phyloP scores from a whole-genome alignment of 108 stramenopile genomes.

The Cylindrotheca closterium region DNA sequence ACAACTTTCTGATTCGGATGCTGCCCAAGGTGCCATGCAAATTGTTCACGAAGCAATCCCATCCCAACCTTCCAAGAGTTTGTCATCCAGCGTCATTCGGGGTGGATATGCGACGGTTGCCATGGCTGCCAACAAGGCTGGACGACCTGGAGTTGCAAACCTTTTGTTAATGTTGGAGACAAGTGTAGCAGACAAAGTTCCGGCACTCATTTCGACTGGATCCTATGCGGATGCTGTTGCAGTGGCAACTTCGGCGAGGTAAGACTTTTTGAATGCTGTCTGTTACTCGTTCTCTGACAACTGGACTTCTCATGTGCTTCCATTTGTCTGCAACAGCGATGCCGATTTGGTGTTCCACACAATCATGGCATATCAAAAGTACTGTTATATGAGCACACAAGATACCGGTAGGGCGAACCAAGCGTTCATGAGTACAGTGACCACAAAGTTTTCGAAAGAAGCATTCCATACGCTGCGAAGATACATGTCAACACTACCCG shows the following conservation, averaged over 20 bases:
- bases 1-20: constrained; percentile 53
- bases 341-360: constrained; percentile 68
- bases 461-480: constrained; percentile 64
- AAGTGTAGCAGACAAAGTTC: constrained; percentile 80
- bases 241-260: constrained; percentile 63
- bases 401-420: constrained; percentile 37
- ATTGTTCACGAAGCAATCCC: constrained; percentile 61
- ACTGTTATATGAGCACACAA: constrained; percentile 25
- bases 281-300: too few species aligned
- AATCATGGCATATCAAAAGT: constrained; percentile 62
- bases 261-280: too few species aligned
- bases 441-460: constrained; percentile 73
- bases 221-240: constrained; percentile 75
- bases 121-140: constrained; percentile 70
- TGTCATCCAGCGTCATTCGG: constrained; percentile 47
- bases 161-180: constrained; percentile 73
- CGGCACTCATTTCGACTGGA: constrained; percentile 70
- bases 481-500: constrained; percentile 43
- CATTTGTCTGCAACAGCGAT: constrained; percentile 33
- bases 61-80: constrained; percentile 12
- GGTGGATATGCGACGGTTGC: constrained; percentile 83
- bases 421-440: constrained; percentile 52
- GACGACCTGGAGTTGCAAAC: constrained; percentile 75
- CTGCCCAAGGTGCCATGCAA: constrained; percentile 69
- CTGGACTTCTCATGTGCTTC: background rate